Percentiles rank a stretch among this genome's conserved stretches.
These are phyloP conservation scores for Heliamphora pulchella DNA, from an alignment of 179 eudicot species.

Conservation along the genomic window DNA sequence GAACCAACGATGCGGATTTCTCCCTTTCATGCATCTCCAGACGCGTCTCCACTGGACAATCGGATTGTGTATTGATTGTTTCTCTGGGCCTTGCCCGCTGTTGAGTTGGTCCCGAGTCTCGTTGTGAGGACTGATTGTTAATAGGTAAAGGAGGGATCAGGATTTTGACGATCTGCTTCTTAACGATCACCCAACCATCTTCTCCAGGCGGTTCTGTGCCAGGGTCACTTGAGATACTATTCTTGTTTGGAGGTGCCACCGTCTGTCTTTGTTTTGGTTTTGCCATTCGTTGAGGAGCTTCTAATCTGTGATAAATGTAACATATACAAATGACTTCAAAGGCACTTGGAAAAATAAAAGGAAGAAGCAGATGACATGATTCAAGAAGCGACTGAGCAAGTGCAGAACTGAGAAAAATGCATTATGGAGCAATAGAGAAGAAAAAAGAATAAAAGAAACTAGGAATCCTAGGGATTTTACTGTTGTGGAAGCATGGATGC, in stretches of 20 bases:
- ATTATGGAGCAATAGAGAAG: background rate
- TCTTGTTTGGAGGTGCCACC: slow-evolving; percentile 23
- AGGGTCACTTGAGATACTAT: slow-evolving; percentile 19
- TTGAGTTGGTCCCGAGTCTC: slow-evolving; percentile 28
- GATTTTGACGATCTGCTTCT: slow-evolving; percentile 66
- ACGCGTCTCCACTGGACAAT: slow-evolving; percentile 20
- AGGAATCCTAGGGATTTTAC: background rate
- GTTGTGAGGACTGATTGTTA: slow-evolving; percentile 22
- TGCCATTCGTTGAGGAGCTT: slow-evolving; percentile 27
- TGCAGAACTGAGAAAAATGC: background rate
- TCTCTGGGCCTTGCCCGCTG: slow-evolving; percentile 17
- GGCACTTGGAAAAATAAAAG: background rate
- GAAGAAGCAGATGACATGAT: no score
- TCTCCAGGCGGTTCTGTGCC: slow-evolving; percentile 28
- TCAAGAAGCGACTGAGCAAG: background rate
- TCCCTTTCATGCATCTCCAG: slow-evolving; percentile 19
- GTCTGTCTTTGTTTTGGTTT: slow-evolving; percentile 33
- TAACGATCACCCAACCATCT: slow-evolving; percentile 74
- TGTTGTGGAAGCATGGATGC: background rate
- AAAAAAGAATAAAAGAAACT: background rate
- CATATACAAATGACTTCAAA: background rate
- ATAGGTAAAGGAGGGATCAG: slow-evolving; percentile 54
- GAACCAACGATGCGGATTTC: slow-evolving; percentile 22
- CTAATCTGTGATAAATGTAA: slow-evolving; percentile 8
- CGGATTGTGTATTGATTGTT: slow-evolving; percentile 17